Evolutionary conservation across 2,329 filamentous ascomycete species (phyloP).

Genomic region (Sclerotinia nivalis): DNA sequence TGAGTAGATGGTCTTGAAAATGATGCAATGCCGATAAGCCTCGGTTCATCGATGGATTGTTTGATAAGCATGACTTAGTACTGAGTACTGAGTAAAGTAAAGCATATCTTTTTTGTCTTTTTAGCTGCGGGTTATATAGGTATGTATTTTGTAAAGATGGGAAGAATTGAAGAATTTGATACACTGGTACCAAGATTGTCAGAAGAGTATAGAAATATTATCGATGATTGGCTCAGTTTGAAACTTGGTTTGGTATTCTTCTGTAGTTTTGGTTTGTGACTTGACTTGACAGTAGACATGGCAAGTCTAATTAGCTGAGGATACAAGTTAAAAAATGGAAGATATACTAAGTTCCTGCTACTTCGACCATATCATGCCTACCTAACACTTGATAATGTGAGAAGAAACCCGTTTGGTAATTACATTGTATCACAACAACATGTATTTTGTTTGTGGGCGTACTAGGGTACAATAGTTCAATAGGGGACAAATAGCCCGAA

Average conservation of each 20-base stretch:
- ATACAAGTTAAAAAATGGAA: neutral
- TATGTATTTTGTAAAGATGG: neutral
- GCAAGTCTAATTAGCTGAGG: neutral
- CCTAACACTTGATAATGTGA: neutral
- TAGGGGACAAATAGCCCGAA: constrained; percentile 10
- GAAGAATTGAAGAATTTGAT: neutral
- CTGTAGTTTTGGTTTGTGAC: neutral
- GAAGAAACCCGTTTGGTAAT: neutral
- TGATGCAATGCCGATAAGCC: constrained; percentile 21
- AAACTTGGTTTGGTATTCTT: neutral
- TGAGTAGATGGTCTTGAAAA: neutral
- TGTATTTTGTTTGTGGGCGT: neutral
- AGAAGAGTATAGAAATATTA: neutral
- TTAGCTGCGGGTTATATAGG: neutral
- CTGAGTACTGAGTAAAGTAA: neutral
- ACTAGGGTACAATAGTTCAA: neutral
- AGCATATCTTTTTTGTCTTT: neutral
- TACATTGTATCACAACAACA: neutral
- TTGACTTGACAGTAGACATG: neutral
- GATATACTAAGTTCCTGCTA: neutral
- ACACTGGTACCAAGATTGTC: neutral
- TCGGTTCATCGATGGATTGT: constrained; percentile 8
- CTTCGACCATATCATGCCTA: neutral
- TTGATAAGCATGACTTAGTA: constrained; percentile 9
- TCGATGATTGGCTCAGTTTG: neutral